Percentiles rank a stretch among this genome's conserved stretches.
These are phyloP conservation scores for Rhynchosporium graminicola DNA, from an alignment of 2,329 filamentous ascomycete species.

Conservation along the genomic window DNA sequence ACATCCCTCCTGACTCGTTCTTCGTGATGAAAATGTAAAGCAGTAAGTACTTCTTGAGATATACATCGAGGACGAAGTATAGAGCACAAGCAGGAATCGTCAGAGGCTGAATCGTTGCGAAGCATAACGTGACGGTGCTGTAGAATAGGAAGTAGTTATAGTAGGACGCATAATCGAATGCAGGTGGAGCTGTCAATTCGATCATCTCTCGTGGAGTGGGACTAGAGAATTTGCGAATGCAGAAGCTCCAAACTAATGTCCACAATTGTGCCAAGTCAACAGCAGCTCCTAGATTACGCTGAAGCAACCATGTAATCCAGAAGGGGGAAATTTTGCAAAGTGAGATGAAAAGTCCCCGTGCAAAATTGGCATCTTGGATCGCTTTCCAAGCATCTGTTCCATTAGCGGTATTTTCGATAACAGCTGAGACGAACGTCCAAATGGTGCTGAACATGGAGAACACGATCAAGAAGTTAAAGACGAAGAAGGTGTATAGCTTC, in stretches of 20 bases:
- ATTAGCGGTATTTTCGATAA: conserved; percentile 59
- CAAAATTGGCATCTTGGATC: conserved; percentile 64
- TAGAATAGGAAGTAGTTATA: conserved; percentile 99
- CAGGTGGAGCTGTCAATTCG: conserved; percentile 85
- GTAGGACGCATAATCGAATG: conserved; percentile 94
- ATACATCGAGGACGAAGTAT: conserved; percentile 85
- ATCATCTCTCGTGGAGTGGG: conserved; percentile 91
- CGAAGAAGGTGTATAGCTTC: conserved; percentile 92
- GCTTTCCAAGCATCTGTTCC: conserved; percentile 67
- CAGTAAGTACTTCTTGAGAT: conserved; percentile 92
- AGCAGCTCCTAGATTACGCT: conserved; percentile 91
- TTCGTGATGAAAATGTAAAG: conserved; percentile 97
- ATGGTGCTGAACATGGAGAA: conserved; percentile 89
- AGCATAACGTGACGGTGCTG: conserved; percentile 83
- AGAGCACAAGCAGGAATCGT: conserved; percentile 83
- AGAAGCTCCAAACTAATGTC: conserved; percentile 80
- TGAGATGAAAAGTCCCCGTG: conserved; percentile 65
- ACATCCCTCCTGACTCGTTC: conserved; percentile 90
- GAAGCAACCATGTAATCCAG: conserved; percentile 91
- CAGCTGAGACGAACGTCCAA: conserved; percentile 69
- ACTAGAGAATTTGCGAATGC: conserved; percentile 78
- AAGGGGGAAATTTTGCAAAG: conserved; percentile 84
- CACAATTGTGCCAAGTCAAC: conserved; percentile 89
- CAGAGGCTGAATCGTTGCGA: conserved; percentile 81
- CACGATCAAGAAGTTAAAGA: conserved; percentile 94